Conservation (phyloP, 2,329 filamentous ascomycete genomes). For the Paraconiothyrium sp. region DNA sequence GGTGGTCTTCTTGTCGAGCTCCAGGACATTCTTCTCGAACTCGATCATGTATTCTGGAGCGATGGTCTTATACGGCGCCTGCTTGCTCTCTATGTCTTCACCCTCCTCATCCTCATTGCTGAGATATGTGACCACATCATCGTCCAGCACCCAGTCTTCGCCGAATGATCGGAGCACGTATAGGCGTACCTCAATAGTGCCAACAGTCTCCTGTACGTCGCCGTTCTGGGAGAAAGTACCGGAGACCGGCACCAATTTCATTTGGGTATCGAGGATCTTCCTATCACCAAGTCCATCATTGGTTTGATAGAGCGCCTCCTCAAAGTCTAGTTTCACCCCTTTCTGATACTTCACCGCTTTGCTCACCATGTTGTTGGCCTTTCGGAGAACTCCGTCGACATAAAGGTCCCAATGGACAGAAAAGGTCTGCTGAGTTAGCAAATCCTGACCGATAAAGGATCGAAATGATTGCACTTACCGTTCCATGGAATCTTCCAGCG, state of each 20-base stretch:
- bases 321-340: slow-evolving; percentile 34
- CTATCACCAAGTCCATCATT: slow-evolving; percentile 8
- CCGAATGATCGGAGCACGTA: slow-evolving; percentile 35
- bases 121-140: slow-evolving; percentile 26
- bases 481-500: slow-evolving; percentile 43
- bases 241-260: slow-evolving; percentile 90
- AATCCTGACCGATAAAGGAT: slow-evolving; percentile 1
- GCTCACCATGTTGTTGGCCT: slow-evolving; percentile 16
- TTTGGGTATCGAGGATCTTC: slow-evolving; percentile 81
- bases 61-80: slow-evolving; percentile 27
- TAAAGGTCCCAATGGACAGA: slow-evolving; percentile 46
- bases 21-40: slow-evolving; percentile 28
- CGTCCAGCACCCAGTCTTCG: slow-evolving; percentile 24
- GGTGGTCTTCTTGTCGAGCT: slow-evolving; percentile 21
- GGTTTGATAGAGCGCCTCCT: slow-evolving; percentile 29
- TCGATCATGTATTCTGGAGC: slow-evolving; percentile 34
- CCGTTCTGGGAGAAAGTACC: slow-evolving; percentile 12
- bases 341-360: slow-evolving; percentile 27
- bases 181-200: slow-evolving; percentile 45
- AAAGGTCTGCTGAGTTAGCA: slow-evolving; percentile 26
- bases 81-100: background rate
- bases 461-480: slow-evolving; percentile 24
- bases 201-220: slow-evolving; percentile 30
- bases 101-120: background rate
- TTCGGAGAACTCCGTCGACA: slow-evolving; percentile 50